Percentiles rank a stretch among this genome's conserved stretches.
Evolutionary conservation across 768 basidiomycete species (phyloP).

Genomic region (Rhodotorula graminis): DNA sequence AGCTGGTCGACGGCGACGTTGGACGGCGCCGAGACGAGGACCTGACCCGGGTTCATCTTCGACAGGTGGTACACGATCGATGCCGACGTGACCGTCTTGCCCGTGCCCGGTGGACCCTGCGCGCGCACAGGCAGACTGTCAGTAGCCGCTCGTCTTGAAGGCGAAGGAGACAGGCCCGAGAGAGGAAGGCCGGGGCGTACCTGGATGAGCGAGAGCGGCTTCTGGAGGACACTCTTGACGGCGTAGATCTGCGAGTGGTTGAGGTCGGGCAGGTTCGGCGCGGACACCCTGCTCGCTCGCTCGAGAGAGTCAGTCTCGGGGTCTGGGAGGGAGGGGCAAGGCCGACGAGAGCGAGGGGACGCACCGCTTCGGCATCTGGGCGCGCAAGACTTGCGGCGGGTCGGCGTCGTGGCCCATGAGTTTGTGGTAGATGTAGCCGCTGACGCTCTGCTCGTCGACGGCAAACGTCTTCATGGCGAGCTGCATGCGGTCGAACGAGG

Average conservation of each 20-base stretch:
- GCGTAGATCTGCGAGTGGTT: slow-evolving; percentile 99
- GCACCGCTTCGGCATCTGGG: slow-evolving; percentile 87
- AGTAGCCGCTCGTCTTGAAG: background rate
- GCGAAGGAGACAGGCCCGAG: too few species aligned
- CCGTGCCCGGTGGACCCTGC: slow-evolving; percentile 84
- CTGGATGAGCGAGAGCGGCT: slow-evolving; percentile 94
- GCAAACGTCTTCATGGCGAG: slow-evolving; percentile 99
- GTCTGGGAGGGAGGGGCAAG: too few species aligned
- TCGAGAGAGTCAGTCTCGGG: background rate
- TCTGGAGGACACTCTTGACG: slow-evolving; percentile 96
- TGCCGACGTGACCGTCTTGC: slow-evolving; percentile 98
- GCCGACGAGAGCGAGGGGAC: background rate
- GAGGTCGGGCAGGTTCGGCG: slow-evolving; percentile 92
- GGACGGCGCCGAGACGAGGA: slow-evolving; percentile 96
- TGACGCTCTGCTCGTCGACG: slow-evolving; percentile 97
- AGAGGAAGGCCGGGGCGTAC: slow-evolving; percentile 34
- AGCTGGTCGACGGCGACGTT: slow-evolving; percentile 99
- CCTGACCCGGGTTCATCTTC: slow-evolving; percentile 95
- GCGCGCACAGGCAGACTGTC: background rate
- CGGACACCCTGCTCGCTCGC: slow-evolving; percentile 61
- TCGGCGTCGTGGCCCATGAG: slow-evolving; percentile 87
- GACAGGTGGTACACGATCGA: slow-evolving; percentile 98
- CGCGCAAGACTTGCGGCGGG: slow-evolving; percentile 71
- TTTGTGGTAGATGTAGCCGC: slow-evolving; percentile 98
- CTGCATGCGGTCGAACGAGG: slow-evolving; percentile 99